Base-by-base conservation (phyloP, 2,329 filamentous ascomycete genomes). In the Macroventuria anomochaeta region DNA sequence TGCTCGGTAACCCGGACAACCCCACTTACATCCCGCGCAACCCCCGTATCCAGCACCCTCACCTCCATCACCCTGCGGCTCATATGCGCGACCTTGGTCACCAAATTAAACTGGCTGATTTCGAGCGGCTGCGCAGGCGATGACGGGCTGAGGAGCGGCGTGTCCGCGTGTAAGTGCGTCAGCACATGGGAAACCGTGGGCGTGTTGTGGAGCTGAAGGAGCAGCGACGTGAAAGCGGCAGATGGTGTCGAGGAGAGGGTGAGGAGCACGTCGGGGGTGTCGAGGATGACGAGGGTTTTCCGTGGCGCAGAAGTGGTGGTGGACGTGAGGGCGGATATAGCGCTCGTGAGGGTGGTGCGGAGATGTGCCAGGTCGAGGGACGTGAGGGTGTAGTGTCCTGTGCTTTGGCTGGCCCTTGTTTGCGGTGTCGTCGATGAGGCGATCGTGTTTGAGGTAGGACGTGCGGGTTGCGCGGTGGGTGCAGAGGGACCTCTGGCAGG, bases 21-120 rank as follows among this genome's bases (percentile, higher is more conserved):
- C 2, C 93, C 93, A 75, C 90, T 96, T 26, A 97, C 90, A 75
- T 97, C 93, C 70, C 84, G 88, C 58, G 93, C 93, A n/a, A 87
- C 87, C 0, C 93, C 93, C 0, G 92, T 96, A 68, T 96, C 92
- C 56, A 97, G 75, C 67, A 88, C 82, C 46, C 93, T 81, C 53
- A 95, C 77, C 57, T 89, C 85, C 64, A 96, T 76, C 3, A 93
- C 82, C 58, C 83, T 79, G n/a, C 84, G 77, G 7, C 92, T 90
- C 64, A 85, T 82, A 71, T 97, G 91, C n/a, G 88, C 89, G 58
- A 88, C 76, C 5, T 83, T 84, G 29, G 92, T 79, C 17, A 89
- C 76, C 54, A 96, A 84, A n/a, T 86, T 68, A 41, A 65, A 65
- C 20, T 65, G 66, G 13, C 40, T 58, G 10, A 66, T 44, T 53